These are phyloP conservation scores for Arthromyces matolae DNA, from an alignment of 768 basidiomycete genomes.

Conservation along the genomic window DNA sequence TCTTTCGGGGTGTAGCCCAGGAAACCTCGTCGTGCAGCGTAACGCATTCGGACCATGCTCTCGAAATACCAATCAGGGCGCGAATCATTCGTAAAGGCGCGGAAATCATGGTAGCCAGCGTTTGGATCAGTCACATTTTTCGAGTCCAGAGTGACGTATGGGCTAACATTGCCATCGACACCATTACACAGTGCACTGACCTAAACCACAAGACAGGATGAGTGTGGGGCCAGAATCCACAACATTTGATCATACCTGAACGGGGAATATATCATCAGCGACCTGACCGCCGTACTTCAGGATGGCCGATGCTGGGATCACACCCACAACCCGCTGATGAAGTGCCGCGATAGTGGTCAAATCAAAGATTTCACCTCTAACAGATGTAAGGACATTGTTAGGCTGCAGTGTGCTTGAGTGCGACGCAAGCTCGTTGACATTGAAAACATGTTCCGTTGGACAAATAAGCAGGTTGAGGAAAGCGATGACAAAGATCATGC, in stretches of 20 bases:
- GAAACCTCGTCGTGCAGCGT: conserved; percentile 84
- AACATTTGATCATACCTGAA: conserved; percentile 76
- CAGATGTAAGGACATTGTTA: conserved; percentile 73
- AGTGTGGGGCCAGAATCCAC: no score
- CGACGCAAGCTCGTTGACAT: conserved; percentile 63
- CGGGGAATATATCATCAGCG: conserved; percentile 83
- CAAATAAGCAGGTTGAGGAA: conserved; percentile 86
- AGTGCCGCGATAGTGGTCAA: conserved; percentile 61
- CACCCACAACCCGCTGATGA: conserved; percentile 65
- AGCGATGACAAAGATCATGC: conserved; percentile 90
- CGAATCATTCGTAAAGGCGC: conserved; percentile 80
- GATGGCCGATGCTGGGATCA: conserved; percentile 72
- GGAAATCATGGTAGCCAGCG: conserved; percentile 93
- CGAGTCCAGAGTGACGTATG: conserved; percentile 75
- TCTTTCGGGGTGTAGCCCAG: conserved; percentile 78
- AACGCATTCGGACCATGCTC: conserved; percentile 90
- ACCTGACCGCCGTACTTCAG: conserved; percentile 80
- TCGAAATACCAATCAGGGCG: conserved; percentile 99
- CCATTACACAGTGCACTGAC: conserved; percentile 94
- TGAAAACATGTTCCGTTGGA: conserved; percentile 92
- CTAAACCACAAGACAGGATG: no score
- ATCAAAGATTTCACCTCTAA: conserved; percentile 96
- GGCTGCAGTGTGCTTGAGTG: conserved; percentile 64
- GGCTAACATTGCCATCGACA: conserved; percentile 72
- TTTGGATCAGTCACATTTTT: conserved; percentile 75